Evolutionary conservation across 129 eudicot genomes (phyloP).

Genomic region (Cynara cardunculus): DNA sequence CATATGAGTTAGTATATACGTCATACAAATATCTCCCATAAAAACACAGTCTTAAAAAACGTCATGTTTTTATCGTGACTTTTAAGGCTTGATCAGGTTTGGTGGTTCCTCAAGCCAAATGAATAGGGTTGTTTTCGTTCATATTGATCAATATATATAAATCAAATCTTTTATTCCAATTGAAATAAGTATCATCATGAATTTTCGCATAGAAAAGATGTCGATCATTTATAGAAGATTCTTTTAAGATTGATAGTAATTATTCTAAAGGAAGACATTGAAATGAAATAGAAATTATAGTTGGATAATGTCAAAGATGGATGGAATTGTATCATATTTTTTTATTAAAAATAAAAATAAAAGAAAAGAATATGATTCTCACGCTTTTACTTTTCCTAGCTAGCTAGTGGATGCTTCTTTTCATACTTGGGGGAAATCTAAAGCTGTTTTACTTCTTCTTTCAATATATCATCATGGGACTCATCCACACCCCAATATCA

Average conservation of each 20-base stretch:
- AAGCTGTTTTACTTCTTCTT: conserved; percentile 4
- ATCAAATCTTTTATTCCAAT: neutral
- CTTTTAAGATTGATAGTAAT: neutral
- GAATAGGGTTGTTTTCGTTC: neutral
- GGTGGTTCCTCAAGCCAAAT: neutral
- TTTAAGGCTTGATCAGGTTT: too few species aligned
- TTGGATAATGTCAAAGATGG: too few species aligned
- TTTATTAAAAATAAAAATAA: neutral
- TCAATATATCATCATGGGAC: neutral
- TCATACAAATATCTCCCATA: too few species aligned
- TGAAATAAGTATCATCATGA: neutral
- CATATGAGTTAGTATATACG: too few species aligned
- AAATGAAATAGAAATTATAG: too few species aligned
- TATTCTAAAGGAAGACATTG: too few species aligned
- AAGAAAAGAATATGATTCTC: conserved; percentile 23
- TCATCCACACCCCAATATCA: neutral
- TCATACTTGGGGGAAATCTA: conserved; percentile 16
- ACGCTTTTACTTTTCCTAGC: conserved; percentile 10
- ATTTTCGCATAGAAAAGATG: neutral
- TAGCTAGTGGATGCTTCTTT: conserved; percentile 33
- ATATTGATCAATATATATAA: neutral
- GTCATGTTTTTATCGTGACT: too few species aligned
- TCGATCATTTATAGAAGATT: neutral
- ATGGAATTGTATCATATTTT: too few species aligned
- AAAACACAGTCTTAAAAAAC: too few species aligned